Conservation (phyloP, 2,329 filamentous ascomycete species). For the Chaetomium globosum region DNA sequence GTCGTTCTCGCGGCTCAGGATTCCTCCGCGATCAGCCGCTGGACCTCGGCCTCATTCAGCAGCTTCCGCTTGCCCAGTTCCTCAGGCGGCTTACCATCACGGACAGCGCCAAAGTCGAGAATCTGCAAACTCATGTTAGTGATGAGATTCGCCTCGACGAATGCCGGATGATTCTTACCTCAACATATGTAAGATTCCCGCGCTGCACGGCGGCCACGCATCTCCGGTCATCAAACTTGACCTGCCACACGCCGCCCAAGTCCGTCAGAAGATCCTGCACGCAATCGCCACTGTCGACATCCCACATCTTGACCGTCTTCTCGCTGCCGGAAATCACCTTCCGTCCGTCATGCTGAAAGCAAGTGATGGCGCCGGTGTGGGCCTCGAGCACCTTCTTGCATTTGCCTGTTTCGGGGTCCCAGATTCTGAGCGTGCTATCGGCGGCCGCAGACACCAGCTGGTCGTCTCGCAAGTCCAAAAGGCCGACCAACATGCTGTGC, state of each 20-base stretch:
- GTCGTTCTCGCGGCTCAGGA: slow-evolving; percentile 28
- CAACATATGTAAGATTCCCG: slow-evolving; percentile 89
- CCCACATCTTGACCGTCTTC: slow-evolving; percentile 98
- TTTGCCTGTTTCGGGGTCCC: slow-evolving; percentile 90
- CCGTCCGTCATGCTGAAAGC: slow-evolving; percentile 94
- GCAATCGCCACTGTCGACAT: slow-evolving; percentile 87
- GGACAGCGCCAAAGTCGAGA: slow-evolving; percentile 91
- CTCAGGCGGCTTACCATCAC: slow-evolving; percentile 78
- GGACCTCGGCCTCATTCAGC: slow-evolving; percentile 60
- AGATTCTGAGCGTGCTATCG: slow-evolving; percentile 92
- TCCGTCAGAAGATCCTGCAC: slow-evolving; percentile 91
- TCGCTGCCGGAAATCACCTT: slow-evolving; percentile 98
- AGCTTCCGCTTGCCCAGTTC: slow-evolving; percentile 78
- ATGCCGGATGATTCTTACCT: slow-evolving; percentile 61
- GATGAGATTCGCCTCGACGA: slow-evolving; percentile 5
- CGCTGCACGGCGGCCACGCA: slow-evolving; percentile 97
- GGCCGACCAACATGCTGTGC: slow-evolving; percentile 86
- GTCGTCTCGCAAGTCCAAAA: slow-evolving; percentile 86
- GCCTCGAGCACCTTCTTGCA: slow-evolving; percentile 89
- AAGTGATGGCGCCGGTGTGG: slow-evolving; percentile 96
- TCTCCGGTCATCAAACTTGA: slow-evolving; percentile 92
- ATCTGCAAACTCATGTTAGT: slow-evolving; percentile 63
- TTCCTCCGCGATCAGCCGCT: slow-evolving; percentile 54
- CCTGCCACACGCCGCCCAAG: slow-evolving; percentile 97
- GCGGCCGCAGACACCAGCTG: slow-evolving; percentile 92